phyloP scores from a whole-genome alignment of 2,329 filamentous ascomycete species.

The Talaromyces sp. region DNA sequence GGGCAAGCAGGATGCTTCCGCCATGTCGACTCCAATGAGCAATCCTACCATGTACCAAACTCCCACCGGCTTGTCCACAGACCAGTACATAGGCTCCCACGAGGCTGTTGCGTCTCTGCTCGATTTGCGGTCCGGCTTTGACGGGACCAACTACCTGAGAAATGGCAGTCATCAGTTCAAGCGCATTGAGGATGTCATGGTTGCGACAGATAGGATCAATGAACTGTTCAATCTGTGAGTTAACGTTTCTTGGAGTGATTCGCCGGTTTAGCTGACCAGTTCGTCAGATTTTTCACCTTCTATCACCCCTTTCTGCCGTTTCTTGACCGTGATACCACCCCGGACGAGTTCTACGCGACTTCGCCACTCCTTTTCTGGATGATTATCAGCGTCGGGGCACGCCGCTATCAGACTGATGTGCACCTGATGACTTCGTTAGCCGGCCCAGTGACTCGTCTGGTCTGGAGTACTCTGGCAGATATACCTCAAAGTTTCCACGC shows the following conservation, averaged over 20 bases:
- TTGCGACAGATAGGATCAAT: conserved; percentile 38
- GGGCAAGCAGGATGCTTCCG: conserved; percentile 27
- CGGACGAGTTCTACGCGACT: conserved; percentile 55
- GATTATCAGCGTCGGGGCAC: conserved; percentile 58
- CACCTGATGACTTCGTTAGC: conserved; percentile 49
- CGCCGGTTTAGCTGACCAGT: conserved; percentile 18
- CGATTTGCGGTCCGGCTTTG: conserved; percentile 45
- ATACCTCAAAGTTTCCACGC: conserved; percentile 62
- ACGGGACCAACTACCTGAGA: conserved; percentile 39
- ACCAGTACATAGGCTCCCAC: conserved; percentile 44
- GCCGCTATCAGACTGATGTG: conserved; percentile 54
- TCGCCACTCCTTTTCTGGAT: conserved; percentile 67
- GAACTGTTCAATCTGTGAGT: conserved; percentile 44
- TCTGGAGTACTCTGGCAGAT: conserved; percentile 59
- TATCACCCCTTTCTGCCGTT: conserved; percentile 64
- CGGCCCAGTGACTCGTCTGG: conserved; percentile 52
- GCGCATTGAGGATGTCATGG: conserved; percentile 49
- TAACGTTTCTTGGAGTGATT: neutral
- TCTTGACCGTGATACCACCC: conserved; percentile 50
- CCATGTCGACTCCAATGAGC: conserved; percentile 29
- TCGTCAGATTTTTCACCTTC: conserved; percentile 56
- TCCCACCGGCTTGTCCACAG: conserved; percentile 32
- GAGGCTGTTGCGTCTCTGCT: conserved; percentile 49
- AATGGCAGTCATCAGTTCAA: conserved; percentile 48
- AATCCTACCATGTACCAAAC: conserved; percentile 29